phyloP scores from a whole-genome alignment of 1,284 basidiomycete species.

The Sphagnurus paluster region DNA sequence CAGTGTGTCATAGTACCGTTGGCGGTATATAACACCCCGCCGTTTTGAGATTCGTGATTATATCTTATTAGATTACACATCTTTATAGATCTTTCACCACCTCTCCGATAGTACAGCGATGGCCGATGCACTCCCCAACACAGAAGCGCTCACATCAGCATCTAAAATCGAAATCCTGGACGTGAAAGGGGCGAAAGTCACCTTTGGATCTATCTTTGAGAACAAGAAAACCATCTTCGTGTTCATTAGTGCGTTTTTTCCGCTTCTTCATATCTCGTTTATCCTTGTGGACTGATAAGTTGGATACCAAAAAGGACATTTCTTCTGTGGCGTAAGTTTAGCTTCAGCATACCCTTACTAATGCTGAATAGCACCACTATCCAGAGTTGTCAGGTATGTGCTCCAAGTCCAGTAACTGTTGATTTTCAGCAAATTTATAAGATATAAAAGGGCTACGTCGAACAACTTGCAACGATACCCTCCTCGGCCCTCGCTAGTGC shows the following conservation, averaged over 20 bases:
- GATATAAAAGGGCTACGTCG: slow-evolving; percentile 50
- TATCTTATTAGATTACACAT: too few species aligned
- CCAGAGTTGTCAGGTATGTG: slow-evolving; percentile 43
- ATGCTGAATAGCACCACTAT: slow-evolving; percentile 10
- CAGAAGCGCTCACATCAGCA: slow-evolving; percentile 34
- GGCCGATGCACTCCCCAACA: too few species aligned
- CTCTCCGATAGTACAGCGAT: too few species aligned
- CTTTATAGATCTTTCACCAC: too few species aligned
- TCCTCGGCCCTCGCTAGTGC: slow-evolving; percentile 44
- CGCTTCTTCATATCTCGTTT: too few species aligned
- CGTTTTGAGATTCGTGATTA: too few species aligned
- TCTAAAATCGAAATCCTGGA: slow-evolving; percentile 42
- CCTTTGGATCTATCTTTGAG: slow-evolving; percentile 51
- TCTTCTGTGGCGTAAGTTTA: slow-evolving; percentile 61
- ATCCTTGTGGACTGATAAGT: background rate
- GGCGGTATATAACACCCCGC: too few species aligned
- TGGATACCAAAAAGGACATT: slow-evolving; percentile 46
- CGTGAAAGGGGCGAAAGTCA: slow-evolving; percentile 41
- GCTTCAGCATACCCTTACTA: too few species aligned
- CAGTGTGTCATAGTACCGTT: too few species aligned
- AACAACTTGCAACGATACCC: slow-evolving; percentile 46
- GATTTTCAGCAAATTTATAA: background rate
- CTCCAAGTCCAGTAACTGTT: background rate
- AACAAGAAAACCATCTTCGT: slow-evolving; percentile 56
- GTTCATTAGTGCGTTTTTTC: slow-evolving; percentile 55